A percentile compares a stretch with the other conserved stretches of the same genome.
Evolutionary conservation across 768 basidiomycete genomes (phyloP).

Genomic region (Serpula lacrymans): DNA sequence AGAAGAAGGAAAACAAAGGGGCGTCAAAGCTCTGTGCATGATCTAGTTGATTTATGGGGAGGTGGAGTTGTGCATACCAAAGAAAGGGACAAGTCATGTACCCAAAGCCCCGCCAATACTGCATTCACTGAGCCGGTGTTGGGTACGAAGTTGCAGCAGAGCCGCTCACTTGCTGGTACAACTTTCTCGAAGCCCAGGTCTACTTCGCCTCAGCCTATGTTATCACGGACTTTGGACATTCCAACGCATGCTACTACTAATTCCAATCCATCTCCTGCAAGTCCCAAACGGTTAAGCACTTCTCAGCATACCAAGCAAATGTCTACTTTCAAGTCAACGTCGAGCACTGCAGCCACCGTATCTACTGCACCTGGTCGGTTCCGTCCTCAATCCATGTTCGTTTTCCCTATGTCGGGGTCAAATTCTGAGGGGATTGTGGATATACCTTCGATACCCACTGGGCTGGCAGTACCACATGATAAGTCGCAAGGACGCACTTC

Average conservation of each 20-base stretch:
- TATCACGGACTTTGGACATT: constrained; percentile 10
- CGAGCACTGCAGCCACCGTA: constrained; percentile 17
- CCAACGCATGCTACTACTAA: constrained; percentile 8
- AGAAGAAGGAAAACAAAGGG: constrained; percentile 42
- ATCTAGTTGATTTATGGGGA: constrained; percentile 77
- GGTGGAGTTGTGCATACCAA: constrained; percentile 44
- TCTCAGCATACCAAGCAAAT: constrained; percentile 28
- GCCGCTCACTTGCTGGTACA: constrained; percentile 15
- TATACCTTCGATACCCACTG: constrained; percentile 28
- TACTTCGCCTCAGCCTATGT: constrained; percentile 22
- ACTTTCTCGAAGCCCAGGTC: constrained; percentile 16
- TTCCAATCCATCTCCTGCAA: constrained; percentile 10
- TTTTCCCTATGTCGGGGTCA: constrained; percentile 50
- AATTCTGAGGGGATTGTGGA: constrained; percentile 38
- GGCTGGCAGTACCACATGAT: constrained; percentile 47
- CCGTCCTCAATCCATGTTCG: constrained; percentile 81
- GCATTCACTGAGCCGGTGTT: constrained; percentile 13
- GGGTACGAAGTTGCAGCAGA: constrained; percentile 15
- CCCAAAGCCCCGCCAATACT: constrained; percentile 15
- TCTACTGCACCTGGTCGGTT: constrained; percentile 41
- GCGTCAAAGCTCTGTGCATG: constrained; percentile 80
- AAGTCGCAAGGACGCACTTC: constrained; percentile 33
- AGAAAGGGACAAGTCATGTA: constrained; percentile 36
- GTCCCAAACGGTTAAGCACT: constrained; percentile 25
- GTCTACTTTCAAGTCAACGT: constrained; percentile 20